Percentiles rank a stretch among this genome's conserved stretches.
Conservation (phyloP, 2,329 filamentous ascomycete species). For the Periconia sp. region DNA sequence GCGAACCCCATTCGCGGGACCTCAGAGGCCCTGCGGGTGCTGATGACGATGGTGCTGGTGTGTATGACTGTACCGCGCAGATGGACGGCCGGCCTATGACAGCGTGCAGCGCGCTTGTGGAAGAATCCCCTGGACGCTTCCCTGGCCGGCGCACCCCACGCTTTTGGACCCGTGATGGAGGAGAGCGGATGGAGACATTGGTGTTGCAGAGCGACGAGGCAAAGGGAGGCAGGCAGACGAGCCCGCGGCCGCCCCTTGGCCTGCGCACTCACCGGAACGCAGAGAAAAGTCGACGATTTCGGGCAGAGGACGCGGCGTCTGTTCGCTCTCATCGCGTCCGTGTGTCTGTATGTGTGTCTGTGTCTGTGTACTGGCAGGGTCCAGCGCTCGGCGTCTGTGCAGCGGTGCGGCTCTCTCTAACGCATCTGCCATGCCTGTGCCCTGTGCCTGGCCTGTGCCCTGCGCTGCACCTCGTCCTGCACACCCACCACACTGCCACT, state of each 20-base stretch:
- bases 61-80: constrained; percentile 39
- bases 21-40: constrained; percentile 9
- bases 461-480: constrained; percentile 29
- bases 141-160: constrained; percentile 14
- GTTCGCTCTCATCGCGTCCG: too few species aligned
- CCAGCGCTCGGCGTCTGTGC: neutral
- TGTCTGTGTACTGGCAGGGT: neutral
- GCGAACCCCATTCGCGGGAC: constrained; percentile 31
- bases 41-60: constrained; percentile 35
- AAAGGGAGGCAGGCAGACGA: too few species aligned
- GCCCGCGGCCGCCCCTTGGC: too few species aligned
- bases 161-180: constrained; percentile 12
- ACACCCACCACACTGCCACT: constrained; percentile 28
- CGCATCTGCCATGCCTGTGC: too few species aligned
- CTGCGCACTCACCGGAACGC: too few species aligned
- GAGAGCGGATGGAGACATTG: neutral
- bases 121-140: neutral
- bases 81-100: constrained; percentile 25
- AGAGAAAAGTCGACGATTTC: too few species aligned
- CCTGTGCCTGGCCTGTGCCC: constrained; percentile 3
- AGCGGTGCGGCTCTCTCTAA: too few species aligned
- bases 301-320: too few species aligned
- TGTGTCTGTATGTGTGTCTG: too few species aligned
- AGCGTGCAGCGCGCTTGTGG: constrained; percentile 14
- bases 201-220: neutral